These are phyloP conservation scores for Colletotrichum eremochloae DNA, from an alignment of 2,329 filamentous ascomycete species.

Conservation along the genomic window DNA sequence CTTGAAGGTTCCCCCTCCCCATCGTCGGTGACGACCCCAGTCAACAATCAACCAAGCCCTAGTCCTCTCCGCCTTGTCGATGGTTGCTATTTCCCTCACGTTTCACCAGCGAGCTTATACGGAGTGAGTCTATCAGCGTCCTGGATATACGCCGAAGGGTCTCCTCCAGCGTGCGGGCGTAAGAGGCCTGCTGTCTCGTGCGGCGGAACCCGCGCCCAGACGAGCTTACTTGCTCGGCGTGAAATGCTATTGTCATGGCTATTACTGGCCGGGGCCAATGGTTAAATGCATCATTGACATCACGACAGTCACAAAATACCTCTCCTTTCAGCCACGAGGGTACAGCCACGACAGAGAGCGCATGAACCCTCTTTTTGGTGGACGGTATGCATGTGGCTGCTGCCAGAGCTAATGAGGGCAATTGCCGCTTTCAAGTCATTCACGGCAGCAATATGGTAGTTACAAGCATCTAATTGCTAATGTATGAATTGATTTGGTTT, in stretches of 20 bases:
- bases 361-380: background rate
- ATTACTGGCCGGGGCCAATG: background rate
- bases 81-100: background rate
- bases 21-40: background rate
- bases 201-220: background rate
- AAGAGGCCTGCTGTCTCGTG: background rate
- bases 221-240: background rate
- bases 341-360: background rate
- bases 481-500: background rate
- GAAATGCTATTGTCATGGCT: background rate
- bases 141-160: background rate
- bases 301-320: background rate
- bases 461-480: background rate
- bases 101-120: conserved; percentile 15
- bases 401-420: background rate
- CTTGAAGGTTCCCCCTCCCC: background rate
- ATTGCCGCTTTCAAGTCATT: background rate
- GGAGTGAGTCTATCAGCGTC: background rate
- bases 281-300: background rate
- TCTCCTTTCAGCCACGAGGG: too few species aligned
- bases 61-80: background rate
- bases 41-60: background rate
- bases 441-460: too few species aligned
- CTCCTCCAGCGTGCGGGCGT: background rate
- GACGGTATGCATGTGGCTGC: background rate